Evolutionary conservation across 345 rosid species (phyloP), one percentile per base, ranked within the genome.

Genomic region (Durio zibethinus): DNA sequence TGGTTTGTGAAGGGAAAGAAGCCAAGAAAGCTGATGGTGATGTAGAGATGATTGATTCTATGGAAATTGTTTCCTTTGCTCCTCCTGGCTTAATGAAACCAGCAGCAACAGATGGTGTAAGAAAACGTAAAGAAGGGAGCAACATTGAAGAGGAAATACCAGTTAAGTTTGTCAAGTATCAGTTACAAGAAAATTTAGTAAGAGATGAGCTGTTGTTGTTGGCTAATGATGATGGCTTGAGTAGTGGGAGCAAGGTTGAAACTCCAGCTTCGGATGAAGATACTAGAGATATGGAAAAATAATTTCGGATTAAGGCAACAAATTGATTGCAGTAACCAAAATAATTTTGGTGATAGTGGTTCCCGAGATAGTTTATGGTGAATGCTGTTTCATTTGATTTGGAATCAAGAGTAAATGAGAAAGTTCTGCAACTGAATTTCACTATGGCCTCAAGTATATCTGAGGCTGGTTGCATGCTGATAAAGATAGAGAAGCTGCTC

Each of bases 51-150:
- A 68, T 68, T 38, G 73, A 76, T 36, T 18, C 67, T 2, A 18
- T 29, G 67, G 82, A 78, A 33, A 50, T 27, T 52, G 73, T 67
- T 50, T 50, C 62, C 10, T 23, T 62, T 6, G 27, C 57, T 65
- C 60, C 75, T 77, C 74, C 85, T 73, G 78, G 66, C 63, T 8
- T 76, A 31, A 73, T 72, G 76, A 75, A 53, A 64, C 62, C 84
- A 53, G 71, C 73, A 11, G 53, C 76, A 63, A 63, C 76, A 53
- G 80, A 82, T 47, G 81, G 76, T 61, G 80, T 88, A 25, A 92
- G 89, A 82, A 92, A 94, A 72, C 97, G 93, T 73, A 92, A 89
- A 87, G 93, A 89, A 68, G 88, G 81, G 80, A 75, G 78, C 63
- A 56, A 66, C 29, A 76, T 72, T 57, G 96, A 87, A 77, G 83